Base-by-base conservation (phyloP, 1,139 yeast genomes). In the Nadsonia starkeyi-henricii region DNA sequence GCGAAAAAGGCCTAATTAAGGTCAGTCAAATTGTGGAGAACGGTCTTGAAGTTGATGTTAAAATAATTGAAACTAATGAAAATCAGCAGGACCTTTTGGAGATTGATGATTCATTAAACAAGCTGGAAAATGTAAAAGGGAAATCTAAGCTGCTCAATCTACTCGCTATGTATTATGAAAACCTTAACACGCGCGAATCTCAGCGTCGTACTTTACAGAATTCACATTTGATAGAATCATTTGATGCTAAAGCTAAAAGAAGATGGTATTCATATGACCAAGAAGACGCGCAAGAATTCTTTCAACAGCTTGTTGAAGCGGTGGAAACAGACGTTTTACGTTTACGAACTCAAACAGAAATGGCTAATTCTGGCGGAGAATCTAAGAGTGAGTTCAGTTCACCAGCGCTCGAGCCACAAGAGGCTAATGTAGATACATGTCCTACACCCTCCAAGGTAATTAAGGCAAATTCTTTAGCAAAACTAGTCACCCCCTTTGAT, bases 281-380 rank as follows among this genome's bases (percentile, higher is more conserved):
- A 64, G 96, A 86, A 63, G 96, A 86, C 65, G 96, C 96, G 0
- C 96, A 88, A 64, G 96, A 86, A 62, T 86, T 86, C 58, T 86
- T 86, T 66, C 96, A 86, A 62, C 76, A 84, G 53, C 75, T 86
- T 3, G 72, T 86, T 72, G 72, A 75, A 43, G 76, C 83, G 48
- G 68, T 86, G 47, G 96, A 86, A 62, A 75, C 74, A 48, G 94
- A 86, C 53, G 54, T 57, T 13, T 15, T 33, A 33, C 15, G 39
- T 5, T 33, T 33, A 15, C 15, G 17, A 4, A 15, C 15, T 12
- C 39, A 15, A 15, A 13, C 3, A 33, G 17, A 15, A n/a, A 33
- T 9, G 12, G 17, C 17, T 13, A 33, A 15, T 33, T 7, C 4
- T 33, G 4, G 17, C 12, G 39, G 12, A 9, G 17, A 33, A 33